Conservation (phyloP, 2,329 filamentous ascomycete species). For the Fusarium longipes region DNA sequence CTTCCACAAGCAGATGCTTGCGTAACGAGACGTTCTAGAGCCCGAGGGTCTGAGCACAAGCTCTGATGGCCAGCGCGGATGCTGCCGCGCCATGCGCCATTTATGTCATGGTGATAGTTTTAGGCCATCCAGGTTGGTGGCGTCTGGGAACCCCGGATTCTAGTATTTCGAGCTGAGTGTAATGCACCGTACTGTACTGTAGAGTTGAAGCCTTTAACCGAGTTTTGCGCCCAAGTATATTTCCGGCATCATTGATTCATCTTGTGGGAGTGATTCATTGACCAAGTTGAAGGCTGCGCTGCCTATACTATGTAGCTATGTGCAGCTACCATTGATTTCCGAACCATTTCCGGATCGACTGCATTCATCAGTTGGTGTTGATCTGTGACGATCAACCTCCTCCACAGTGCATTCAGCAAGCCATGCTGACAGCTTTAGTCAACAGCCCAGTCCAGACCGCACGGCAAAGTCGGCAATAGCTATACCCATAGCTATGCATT, state of each 20-base stretch:
- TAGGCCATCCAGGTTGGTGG: not conserved
- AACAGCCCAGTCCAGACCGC: not conserved
- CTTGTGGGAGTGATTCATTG: no score
- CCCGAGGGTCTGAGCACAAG: not conserved
- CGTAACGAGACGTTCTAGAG: not conserved
- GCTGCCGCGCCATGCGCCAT: slow-evolving; percentile 3
- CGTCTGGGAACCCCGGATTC: not conserved
- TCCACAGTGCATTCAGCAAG: not conserved
- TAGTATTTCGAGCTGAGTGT: not conserved
- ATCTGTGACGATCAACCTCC: not conserved
- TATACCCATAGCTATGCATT: not conserved
- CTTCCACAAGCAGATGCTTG: no score
- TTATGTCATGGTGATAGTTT: not conserved
- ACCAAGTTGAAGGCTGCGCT: not conserved
- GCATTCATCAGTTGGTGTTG: not conserved
- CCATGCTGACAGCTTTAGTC: not conserved
- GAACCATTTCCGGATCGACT: not conserved
- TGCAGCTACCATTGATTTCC: not conserved
- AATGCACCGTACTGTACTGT: not conserved
- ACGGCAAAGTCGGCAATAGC: slow-evolving; percentile 25
- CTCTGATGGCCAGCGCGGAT: not conserved
- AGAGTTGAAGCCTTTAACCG: not conserved
- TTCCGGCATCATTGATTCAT: no score
- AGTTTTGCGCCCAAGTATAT: not conserved
- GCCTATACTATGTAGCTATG: not conserved